Base-by-base conservation (phyloP, 331 rosid genomes). In the Arachis monticola region DNA sequence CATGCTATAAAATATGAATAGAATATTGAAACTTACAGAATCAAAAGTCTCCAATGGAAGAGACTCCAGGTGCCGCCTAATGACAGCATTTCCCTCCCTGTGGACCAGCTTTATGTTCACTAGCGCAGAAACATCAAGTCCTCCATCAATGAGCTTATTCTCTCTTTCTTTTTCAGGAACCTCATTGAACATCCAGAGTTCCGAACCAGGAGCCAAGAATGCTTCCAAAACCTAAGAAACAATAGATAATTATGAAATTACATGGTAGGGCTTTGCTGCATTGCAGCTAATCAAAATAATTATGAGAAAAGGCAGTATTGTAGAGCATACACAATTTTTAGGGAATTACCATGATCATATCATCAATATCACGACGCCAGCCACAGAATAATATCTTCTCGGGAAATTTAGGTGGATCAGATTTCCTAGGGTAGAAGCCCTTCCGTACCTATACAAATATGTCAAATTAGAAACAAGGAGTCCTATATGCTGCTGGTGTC, bases 121-220 rank as follows among this genome's bases (percentile, higher is more conserved):
- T 80, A 92, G 82, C 72, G 75, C 83, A 82, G 91, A 84, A 75
- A 90, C 84, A 51, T 87, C 93, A 69, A 94, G 97, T 71, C 94
- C 99, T 51, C 99, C 99, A 79, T 90, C 96, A 68, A 82, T 84
- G 68, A 94, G 99, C 82, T 94, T 94, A 81, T 10, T 85, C 82
- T 94, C 96, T 79, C 99, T 88, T 81, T 90, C 93, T 55, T 53
- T 80, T 81, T 83, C 95, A 55, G 88, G 96, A 82, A 94, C 99
- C 81, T 94, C 99, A 68, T 94, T 94, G 79, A 91, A 94, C 99
- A 94, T 92, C 99, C 99, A 94, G 75, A 94, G 91, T 83, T 94
- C 97, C 35, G 99, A 94, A 63, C 90, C 93, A 64, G 89, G 88
- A 72, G 99, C 97, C 82, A 94, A 81, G 71, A 90, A 85, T 71